Percentiles rank a stretch among this genome's conserved stretches.
These are phyloP conservation scores for Wickerhamiella kurtzmanii DNA, from an alignment of 805 yeast genomes.

Conservation along the genomic window DNA sequence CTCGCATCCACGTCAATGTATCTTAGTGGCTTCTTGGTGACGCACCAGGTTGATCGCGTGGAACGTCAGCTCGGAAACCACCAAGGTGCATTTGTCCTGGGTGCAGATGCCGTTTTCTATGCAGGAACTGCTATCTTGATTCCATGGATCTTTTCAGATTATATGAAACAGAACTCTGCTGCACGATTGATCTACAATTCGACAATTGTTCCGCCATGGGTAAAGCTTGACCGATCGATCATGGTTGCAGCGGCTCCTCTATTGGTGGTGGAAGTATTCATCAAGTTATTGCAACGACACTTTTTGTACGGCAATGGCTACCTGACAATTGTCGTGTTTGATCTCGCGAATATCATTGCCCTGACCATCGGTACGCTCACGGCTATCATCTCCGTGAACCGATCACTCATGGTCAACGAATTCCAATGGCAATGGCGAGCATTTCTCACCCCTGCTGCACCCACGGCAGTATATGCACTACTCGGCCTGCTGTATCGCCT, in stretches of 20 bases:
- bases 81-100: conserved; percentile 3
- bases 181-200: conserved; percentile 19
- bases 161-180: conserved; percentile 14
- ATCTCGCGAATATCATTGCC: conserved; percentile 12
- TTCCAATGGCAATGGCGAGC: conserved; percentile 24
- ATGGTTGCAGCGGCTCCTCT: conserved; percentile 17
- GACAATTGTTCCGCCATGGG: conserved; percentile 20
- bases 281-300: conserved; percentile 3
- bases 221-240: conserved; percentile 18
- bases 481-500: conserved; percentile 1
- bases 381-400: conserved; percentile 19
- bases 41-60: neutral
- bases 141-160: conserved; percentile 10
- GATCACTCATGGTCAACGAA: conserved; percentile 20
- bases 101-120: conserved; percentile 15
- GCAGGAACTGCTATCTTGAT: neutral
- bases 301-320: conserved; percentile 3
- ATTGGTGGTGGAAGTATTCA: conserved; percentile 7
- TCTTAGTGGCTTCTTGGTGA: conserved; percentile 9
- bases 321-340: conserved; percentile 9
- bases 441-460: conserved; percentile 20
- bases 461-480: conserved; percentile 11
- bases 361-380: conserved; percentile 15
- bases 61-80: neutral
- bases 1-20: conserved; percentile 8